Evolutionary conservation across 805 yeast species (phyloP).

Genomic region (Candida maltosa): DNA sequence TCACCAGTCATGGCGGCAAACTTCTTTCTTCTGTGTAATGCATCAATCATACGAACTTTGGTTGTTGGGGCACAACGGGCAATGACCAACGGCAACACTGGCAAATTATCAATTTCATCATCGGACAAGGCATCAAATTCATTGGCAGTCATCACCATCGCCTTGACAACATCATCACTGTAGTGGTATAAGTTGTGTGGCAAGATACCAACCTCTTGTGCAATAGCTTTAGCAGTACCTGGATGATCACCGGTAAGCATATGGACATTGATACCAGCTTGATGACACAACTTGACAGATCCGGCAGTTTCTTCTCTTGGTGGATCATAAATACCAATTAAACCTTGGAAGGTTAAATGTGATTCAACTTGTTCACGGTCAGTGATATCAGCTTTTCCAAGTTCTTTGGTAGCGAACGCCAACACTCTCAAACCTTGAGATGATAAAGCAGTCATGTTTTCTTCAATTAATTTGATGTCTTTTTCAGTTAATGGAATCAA

Average conservation of each 20-base stretch:
- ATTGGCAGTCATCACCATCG: conserved; percentile 74
- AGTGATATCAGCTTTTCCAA: conserved; percentile 1
- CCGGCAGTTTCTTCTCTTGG: conserved; percentile 29
- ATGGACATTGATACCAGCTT: conserved; percentile 33
- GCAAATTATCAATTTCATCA: conserved; percentile 55
- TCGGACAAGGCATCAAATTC: conserved; percentile 66
- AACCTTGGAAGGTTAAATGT: conserved; percentile 22
- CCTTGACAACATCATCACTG: conserved; percentile 51
- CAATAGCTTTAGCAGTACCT: conserved; percentile 33
- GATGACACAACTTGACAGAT: conserved; percentile 27
- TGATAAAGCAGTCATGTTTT: conserved; percentile 24
- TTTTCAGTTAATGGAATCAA: conserved; percentile 16
- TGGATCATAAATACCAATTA: conserved; percentile 34
- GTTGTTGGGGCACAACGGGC: conserved; percentile 85
- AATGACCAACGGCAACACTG: conserved; percentile 70
- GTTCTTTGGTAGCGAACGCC: conserved; percentile 23
- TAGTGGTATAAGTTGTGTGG: conserved; percentile 51
- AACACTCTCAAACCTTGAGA: conserved; percentile 29
- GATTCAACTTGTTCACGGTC: conserved; percentile 20
- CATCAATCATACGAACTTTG: conserved; percentile 78
- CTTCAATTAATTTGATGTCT: conserved; percentile 18
- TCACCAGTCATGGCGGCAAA: conserved; percentile 91
- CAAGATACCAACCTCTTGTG: conserved; percentile 33
- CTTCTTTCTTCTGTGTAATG: conserved; percentile 44
- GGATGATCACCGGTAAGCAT: conserved; percentile 36